Conservation (phyloP, 345 rosid genomes). For the Gossypium ekmanianum region DNA sequence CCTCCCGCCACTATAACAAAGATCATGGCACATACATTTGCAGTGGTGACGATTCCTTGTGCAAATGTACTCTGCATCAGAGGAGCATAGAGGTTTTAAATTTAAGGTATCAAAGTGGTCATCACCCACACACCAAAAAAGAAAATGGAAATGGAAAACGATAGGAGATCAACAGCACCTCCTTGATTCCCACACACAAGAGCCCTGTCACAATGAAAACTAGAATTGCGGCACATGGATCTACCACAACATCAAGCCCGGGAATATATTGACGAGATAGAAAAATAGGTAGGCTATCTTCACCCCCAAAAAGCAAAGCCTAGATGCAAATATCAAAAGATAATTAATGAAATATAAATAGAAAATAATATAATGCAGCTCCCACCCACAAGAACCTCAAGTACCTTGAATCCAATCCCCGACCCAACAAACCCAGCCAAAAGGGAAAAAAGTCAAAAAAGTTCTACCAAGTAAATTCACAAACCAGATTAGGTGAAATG, state of each 20-base stretch:
- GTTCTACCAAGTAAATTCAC: not conserved
- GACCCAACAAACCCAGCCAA: not conserved
- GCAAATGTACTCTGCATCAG: conserved; percentile 76
- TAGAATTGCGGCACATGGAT: conserved; percentile 84
- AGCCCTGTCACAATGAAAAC: conserved; percentile 83
- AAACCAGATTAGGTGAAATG: conserved; percentile 84
- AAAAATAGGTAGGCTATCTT: conserved; percentile 60
- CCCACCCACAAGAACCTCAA: not conserved
- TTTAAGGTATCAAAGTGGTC: not conserved
- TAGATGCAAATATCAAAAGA: conserved; percentile 24
- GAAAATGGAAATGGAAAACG: not conserved
- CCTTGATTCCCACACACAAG: conserved; percentile 92
- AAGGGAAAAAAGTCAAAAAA: not conserved
- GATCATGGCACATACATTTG: conserved; percentile 76
- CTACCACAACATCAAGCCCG: conserved; percentile 75
- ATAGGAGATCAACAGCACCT: conserved; percentile 42
- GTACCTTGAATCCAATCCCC: not conserved
- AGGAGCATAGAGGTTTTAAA: conserved; percentile 1
- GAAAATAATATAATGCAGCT: conserved; percentile 3
- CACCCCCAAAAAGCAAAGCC: conserved; percentile 94
- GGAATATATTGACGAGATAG: conserved; percentile 85
- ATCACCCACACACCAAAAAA: not conserved
- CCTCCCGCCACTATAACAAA: conserved; percentile 79
- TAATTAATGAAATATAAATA: conserved; percentile 1
- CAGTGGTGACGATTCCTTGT: conserved; percentile 72